Conservation (phyloP, 1,284 basidiomycete species). For the Inonotus hispidus region DNA sequence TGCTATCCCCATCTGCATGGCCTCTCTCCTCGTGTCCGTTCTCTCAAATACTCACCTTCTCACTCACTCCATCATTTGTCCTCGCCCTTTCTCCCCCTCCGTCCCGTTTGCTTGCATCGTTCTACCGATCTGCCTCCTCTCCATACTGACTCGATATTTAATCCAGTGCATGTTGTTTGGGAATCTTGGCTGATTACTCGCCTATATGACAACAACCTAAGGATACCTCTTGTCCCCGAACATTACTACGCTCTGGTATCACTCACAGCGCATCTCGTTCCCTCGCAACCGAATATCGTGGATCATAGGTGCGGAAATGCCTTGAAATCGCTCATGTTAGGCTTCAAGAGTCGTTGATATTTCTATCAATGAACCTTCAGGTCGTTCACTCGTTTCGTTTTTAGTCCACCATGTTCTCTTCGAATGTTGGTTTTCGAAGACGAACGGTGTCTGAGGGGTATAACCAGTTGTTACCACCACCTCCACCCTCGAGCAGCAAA, state of each 20-base stretch:
- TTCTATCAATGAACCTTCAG: neutral
- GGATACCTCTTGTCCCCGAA: neutral
- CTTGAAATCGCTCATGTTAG: neutral
- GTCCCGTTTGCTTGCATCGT: neutral
- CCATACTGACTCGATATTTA: neutral
- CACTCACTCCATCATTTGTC: neutral
- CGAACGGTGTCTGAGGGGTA: slow-evolving; percentile 3
- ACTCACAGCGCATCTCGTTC: neutral
- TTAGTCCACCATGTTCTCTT: neutral
- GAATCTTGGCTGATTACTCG: neutral
- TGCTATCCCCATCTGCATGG: slow-evolving; percentile 15
- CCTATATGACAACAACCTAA: neutral
- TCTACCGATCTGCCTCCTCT: neutral
- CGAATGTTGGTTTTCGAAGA: neutral
- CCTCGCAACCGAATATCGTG: neutral
- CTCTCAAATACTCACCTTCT: neutral
- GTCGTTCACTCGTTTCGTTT: neutral
- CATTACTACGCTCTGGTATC: neutral
- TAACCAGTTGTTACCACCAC: neutral
- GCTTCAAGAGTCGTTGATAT: neutral
- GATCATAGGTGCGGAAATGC: neutral
- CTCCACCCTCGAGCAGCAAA: neutral
- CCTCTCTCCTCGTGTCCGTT: neutral
- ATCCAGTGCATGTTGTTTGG: neutral
- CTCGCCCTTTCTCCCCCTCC: neutral